Base-by-base conservation (phyloP, 805 yeast species). In the Lipomyces anomalus region DNA sequence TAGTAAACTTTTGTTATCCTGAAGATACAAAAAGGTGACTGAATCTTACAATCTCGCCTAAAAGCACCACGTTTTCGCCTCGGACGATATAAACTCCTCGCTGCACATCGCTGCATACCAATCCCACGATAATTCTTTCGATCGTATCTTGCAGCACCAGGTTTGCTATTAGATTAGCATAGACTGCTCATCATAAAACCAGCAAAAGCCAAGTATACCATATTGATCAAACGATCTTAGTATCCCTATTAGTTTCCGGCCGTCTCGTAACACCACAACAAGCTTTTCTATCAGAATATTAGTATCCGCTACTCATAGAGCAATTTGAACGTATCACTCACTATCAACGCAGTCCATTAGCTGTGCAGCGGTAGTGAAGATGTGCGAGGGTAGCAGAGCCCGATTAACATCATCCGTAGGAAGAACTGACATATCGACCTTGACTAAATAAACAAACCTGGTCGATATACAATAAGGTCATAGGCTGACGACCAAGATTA, bases 151-250 rank as follows among this genome's bases (percentile, higher is more conserved):
- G 97, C 52, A 92, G 71, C 33, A 92, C 95, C 59, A 92, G 72
- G 67, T 90, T 90, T 49, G 95, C 89, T 66, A 28, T 18, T 9
- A 33, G 17, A 22, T 5, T 11, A 18, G 42, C n/a, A 36, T 35
- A 16, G 26, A 2, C 6, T 13, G 34, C 9, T 9, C 36, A 17
- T 4, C n/a, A 13, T 21, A 4, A 16, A 16, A 11, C 20, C 11
- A 4, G 34, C 22, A 11, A 6, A n/a, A n/a, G 29, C 16, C 21
- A 17, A 4, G 11, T 64, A 26, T 47, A 60, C 76, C 84, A 64
- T 82, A 92, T 66, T 90, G 97, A 68, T 92, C 98, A 65, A 90
- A 92, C 2, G 97, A 87, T 65, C 98, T 76, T 55, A 92, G 71
- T 21, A 89, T 84, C 16, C 98, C 98, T 61, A 85, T 81, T 26